Percentiles rank a stretch among this genome's conserved stretches.
Evolutionary conservation across 78 protist species (phyloP).

Genomic region (Dictyostelium purpureum): DNA sequence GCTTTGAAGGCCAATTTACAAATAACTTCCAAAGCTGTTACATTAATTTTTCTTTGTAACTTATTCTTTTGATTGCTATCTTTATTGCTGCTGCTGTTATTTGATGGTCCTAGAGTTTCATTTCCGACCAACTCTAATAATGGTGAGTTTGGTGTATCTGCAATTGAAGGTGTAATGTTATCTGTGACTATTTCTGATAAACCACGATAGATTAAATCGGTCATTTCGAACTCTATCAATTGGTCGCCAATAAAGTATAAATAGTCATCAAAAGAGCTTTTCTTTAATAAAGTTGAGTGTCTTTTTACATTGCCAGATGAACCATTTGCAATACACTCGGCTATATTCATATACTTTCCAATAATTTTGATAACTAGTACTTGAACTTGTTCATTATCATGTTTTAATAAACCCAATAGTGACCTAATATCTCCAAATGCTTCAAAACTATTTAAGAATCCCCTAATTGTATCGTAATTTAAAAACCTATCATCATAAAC

Average conservation of each 20-base stretch:
- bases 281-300: background rate
- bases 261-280: background rate
- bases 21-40: slow-evolving; percentile 12
- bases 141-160: slow-evolving; percentile 41
- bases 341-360: slow-evolving; percentile 28
- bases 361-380: slow-evolving; percentile 58
- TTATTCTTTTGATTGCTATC: background rate
- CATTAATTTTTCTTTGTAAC: background rate
- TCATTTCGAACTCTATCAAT: slow-evolving; percentile 37
- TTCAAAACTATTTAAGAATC: slow-evolving; percentile 51
- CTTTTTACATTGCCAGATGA: background rate
- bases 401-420: slow-evolving; percentile 34
- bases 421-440: slow-evolving; percentile 41
- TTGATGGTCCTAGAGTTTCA: background rate
- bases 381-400: slow-evolving; percentile 52
- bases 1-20: slow-evolving; percentile 19
- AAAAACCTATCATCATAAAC: background rate
- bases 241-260: slow-evolving; percentile 3
- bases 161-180: slow-evolving; percentile 11
- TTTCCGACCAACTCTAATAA: slow-evolving; percentile 35
- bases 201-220: slow-evolving; percentile 54
- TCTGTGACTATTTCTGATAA: slow-evolving; percentile 29
- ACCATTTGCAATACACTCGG: background rate
- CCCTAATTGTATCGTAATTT: slow-evolving; percentile 23
- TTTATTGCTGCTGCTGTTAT: background rate